Evolutionary conservation across 2,329 filamentous ascomycete genomes (phyloP), one percentile per base, ranked within the genome.

Genomic region (Nectriaceae sp.): DNA sequence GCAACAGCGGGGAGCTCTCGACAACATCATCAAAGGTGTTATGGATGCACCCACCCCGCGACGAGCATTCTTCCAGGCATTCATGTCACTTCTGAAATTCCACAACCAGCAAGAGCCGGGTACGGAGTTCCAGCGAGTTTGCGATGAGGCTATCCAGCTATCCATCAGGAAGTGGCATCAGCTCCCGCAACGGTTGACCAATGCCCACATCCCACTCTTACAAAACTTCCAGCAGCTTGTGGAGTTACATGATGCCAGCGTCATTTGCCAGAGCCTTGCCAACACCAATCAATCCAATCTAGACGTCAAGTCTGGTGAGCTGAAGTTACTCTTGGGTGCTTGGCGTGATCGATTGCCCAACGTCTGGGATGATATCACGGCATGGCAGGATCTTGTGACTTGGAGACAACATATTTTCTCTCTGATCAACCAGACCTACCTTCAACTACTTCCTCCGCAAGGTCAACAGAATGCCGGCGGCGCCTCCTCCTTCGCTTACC

Each of bases 391-490:
- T 66, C 77, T 99, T 35, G 94, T 99, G n/a, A 99, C 94, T 2
- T 99, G 94, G 94, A 85, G 94, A 59, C 95, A 99, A 67, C 94
- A 99, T 70, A 97, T 99, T 52, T 99, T 99, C 75, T 88, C 91
- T 48, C 81, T 99, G 20, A 97, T 99, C 73, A 99, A 99, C 67
- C 84, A 83, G 41, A 96, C 91, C 0, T 99, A 99, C 65, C 81
- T 99, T 11, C 83, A 85, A 45, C 80, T 99, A 39, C 75, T 97
- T 33, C 92, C 91, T 2, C 85, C 83, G 16, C 87, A 89, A 62
- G 85, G 87, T 4, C 67, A 68, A 20, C 87, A 88, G 66, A 94
- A 90, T 59, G 84, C 91, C 1, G 89, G 89, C 46, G 91, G 90
- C 48, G 93, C 93, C 40, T 97, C 92, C 0, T 73, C 70, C 1